Conservation (phyloP, 768 basidiomycete species). For the Dioszegia hungarica region DNA sequence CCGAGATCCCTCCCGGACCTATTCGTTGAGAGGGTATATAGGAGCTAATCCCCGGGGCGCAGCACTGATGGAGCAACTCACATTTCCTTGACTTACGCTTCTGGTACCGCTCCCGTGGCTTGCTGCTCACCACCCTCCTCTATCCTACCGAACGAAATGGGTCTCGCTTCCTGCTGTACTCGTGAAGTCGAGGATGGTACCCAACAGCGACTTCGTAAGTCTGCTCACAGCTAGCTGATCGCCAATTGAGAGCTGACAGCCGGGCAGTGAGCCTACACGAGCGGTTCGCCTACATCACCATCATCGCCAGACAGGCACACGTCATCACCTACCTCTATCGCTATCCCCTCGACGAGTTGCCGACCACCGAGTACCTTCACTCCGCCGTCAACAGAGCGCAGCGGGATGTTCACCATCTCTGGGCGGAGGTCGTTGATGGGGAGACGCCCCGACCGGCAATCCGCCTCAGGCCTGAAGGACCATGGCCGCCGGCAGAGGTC, state of each 20-base stretch:
- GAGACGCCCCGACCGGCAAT: neutral
- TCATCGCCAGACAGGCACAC: neutral
- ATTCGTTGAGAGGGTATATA: too few relatives aligned
- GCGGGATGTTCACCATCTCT: neutral
- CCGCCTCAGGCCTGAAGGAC: neutral
- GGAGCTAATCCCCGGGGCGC: too few relatives aligned
- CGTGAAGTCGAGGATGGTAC: too few relatives aligned
- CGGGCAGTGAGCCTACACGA: neutral
- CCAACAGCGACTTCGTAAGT: neutral
- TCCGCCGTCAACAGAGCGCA: neutral
- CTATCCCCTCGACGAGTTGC: neutral
- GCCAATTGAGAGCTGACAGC: too few relatives aligned
- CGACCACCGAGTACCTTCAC: neutral
- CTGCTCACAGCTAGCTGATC: too few relatives aligned
- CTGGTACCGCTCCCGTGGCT: too few relatives aligned
- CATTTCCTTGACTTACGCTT: too few relatives aligned
- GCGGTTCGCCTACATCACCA: neutral
- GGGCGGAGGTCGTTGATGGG: slow-evolving; percentile 1
- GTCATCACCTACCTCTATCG: neutral
- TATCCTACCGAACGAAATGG: too few relatives aligned
- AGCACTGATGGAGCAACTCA: too few relatives aligned
- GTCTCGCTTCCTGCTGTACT: too few relatives aligned
- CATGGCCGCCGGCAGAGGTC: neutral
- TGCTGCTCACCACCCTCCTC: too few relatives aligned
- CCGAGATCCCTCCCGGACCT: too few relatives aligned